Base-by-base conservation (phyloP, 2,329 filamentous ascomycete genomes). In the Nemania sp. region DNA sequence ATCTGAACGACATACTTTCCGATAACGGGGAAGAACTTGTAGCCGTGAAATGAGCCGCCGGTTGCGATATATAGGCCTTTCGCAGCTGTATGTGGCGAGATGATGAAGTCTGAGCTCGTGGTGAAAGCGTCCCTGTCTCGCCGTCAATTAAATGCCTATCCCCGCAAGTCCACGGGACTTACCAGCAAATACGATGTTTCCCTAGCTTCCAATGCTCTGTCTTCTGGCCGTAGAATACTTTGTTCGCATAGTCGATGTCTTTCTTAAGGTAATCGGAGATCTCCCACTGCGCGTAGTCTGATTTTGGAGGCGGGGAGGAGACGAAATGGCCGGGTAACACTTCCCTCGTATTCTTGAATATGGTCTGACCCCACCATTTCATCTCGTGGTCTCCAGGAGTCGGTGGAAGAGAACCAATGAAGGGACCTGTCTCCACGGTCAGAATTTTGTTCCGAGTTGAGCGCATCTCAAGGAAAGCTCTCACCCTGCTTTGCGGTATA, bases 181-280 rank as follows among this genome's bases (percentile, higher is more conserved):
- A 88, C 87, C 87, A 90, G 80, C 87, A 90, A 62, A 89, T 85
- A 6, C 87, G 81, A 68, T 87, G 81, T 69, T 87, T 85, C 54
- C 81, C 81, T 72, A 87, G 80, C 63, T 82, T 80, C 84, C 83
- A 88, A 49, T 75, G 70, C 12, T 78, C 80, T 34, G 81, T 81
- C 29, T 82, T 81, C 51, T 80, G 79, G 12, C 86, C 87, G 65
- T 87, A 89, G 66, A 87, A 87, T 0, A 84, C 78, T 47, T 81
- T 75, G 57, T 82, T 83, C 2, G 84, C 81, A 50, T 83, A 75
- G 13, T 78, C 71, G 45, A 89, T 84, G 61, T 89, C 87, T 25
- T 84, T 75, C 70, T 86, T 84, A 10, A 89, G 77, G 21, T 74
- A 74, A 1, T 74, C 74, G 0, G 86, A 67, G 1, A 88, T 83